These are phyloP conservation scores for Phyllosticta citrichinensis DNA, from an alignment of 2,329 filamentous ascomycete genomes.

Conservation along the genomic window DNA sequence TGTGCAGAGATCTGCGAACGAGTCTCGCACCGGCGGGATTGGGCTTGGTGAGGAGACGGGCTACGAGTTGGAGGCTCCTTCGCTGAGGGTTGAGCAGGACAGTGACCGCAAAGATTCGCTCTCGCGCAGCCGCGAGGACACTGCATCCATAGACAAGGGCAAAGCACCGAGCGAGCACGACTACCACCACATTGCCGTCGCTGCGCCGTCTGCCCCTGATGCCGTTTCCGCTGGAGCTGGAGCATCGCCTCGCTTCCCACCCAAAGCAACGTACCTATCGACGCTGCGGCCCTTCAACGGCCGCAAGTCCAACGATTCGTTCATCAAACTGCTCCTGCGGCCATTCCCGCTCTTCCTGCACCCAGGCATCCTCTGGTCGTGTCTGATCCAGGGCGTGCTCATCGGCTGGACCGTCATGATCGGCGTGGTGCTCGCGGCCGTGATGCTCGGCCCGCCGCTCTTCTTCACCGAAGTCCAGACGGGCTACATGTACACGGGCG, in stretches of 20 bases:
- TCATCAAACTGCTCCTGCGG: constrained; percentile 54
- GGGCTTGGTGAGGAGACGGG: background rate
- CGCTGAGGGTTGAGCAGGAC: background rate
- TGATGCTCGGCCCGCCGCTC: constrained; percentile 71
- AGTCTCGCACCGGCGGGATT: background rate
- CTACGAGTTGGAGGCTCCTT: background rate
- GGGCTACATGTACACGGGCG: constrained; percentile 78
- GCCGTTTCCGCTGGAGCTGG: background rate
- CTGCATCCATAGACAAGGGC: background rate
- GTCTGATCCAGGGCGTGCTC: constrained; percentile 74
- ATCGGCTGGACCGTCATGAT: constrained; percentile 97
- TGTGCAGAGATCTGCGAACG: background rate
- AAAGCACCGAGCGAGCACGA: background rate
- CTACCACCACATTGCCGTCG: background rate
- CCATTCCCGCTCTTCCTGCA: constrained; percentile 78
- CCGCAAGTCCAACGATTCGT: constrained; percentile 67
- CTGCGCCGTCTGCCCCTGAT: background rate
- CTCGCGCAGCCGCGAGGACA: background rate
- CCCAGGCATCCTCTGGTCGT: constrained; percentile 73
- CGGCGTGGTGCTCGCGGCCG: constrained; percentile 68
- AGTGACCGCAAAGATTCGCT: background rate
- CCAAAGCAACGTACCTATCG: constrained; percentile 48
- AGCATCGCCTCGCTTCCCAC: constrained; percentile 10
- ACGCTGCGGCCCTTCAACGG: constrained; percentile 66
- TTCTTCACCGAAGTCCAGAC: constrained; percentile 74